These are phyloP conservation scores for Jacaranda mimosifolia DNA, from an alignment of 257 asterid species.

Conservation along the genomic window DNA sequence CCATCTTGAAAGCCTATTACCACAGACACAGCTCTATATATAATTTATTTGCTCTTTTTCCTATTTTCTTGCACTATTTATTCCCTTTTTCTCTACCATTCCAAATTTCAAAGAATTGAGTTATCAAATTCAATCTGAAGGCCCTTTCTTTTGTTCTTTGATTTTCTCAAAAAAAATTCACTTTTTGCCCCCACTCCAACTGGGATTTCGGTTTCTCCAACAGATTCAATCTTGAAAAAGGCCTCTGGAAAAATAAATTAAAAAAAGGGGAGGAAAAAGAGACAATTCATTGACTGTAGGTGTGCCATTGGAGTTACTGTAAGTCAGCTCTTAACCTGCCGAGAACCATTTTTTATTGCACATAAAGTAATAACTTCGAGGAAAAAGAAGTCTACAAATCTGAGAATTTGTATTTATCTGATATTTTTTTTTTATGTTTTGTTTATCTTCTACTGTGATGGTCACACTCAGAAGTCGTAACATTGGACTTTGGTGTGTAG, in stretches of 20 bases:
- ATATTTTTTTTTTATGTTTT: constrained; percentile 4
- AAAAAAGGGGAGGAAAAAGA: constrained; percentile 8
- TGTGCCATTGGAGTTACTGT: constrained; percentile 57
- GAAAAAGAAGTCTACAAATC: constrained; percentile 37
- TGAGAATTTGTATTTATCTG: constrained; percentile 34
- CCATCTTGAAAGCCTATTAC: constrained; percentile 32
- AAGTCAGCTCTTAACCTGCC: constrained; percentile 62
- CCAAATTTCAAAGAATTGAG: constrained; percentile 32
- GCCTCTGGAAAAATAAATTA: neutral
- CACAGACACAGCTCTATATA: neutral
- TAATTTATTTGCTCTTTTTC: constrained; percentile 8
- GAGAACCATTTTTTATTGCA: constrained; percentile 34
- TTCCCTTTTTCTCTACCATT: constrained; percentile 2
- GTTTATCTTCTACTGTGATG: constrained; percentile 34
- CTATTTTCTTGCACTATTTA: constrained; percentile 29
- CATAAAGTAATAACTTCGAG: constrained; percentile 35
- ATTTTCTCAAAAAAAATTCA: constrained; percentile 24
- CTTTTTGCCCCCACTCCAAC: constrained; percentile 7
- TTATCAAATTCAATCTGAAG: constrained; percentile 35
- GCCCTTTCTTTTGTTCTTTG: constrained; percentile 21
- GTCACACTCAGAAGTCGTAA: constrained; percentile 38
- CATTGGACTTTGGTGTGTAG: constrained; percentile 37
- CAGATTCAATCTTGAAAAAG: constrained; percentile 43
- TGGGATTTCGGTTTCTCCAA: constrained; percentile 36
- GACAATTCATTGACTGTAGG: constrained; percentile 34